Percentiles rank a stretch among this genome's conserved stretches.
Evolutionary conservation across 164 flowering plant species (phyloP).

Genomic region (Houttuynia cordata): DNA sequence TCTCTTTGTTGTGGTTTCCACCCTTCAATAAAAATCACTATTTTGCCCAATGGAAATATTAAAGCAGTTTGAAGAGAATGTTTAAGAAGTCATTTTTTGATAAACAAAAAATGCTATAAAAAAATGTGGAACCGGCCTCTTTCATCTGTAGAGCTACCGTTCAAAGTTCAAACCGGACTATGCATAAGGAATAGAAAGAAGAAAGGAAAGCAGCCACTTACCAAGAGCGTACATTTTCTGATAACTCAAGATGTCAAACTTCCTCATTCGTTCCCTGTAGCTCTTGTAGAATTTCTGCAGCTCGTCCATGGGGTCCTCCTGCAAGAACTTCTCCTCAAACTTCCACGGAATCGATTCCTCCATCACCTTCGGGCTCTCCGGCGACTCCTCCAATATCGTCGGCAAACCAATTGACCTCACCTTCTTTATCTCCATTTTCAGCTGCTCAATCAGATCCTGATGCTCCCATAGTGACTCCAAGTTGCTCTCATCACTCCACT

Average conservation of each 20-base stretch:
- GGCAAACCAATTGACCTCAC: slow-evolving; percentile 80
- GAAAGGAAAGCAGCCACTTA: slow-evolving; percentile 14
- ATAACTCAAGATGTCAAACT: slow-evolving; percentile 81
- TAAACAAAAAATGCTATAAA: too few species aligned
- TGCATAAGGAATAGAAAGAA: neutral
- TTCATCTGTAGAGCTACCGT: too few species aligned
- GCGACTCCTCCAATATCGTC: slow-evolving; percentile 80
- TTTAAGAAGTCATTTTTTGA: too few species aligned
- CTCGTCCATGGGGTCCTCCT: slow-evolving; percentile 42
- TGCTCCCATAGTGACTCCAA: slow-evolving; percentile 81
- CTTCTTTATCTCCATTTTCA: slow-evolving; percentile 69
- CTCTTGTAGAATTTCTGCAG: slow-evolving; percentile 73
- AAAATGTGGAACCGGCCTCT: too few species aligned
- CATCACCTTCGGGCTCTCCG: slow-evolving; percentile 55
- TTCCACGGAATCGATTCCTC: slow-evolving; percentile 87
- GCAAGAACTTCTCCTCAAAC: slow-evolving; percentile 60
- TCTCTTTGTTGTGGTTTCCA: too few species aligned
- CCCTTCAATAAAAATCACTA: too few species aligned
- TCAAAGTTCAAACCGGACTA: neutral
- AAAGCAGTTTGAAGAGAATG: too few species aligned
- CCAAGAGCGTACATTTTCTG: slow-evolving; percentile 96
- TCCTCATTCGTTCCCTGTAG: slow-evolving; percentile 80
- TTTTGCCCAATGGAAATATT: too few species aligned
- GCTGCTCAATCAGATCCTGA: slow-evolving; percentile 81
- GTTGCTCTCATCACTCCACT: slow-evolving; percentile 29